Base-by-base conservation (phyloP, 129 eudicot species). In the Flaveria bidentis region DNA sequence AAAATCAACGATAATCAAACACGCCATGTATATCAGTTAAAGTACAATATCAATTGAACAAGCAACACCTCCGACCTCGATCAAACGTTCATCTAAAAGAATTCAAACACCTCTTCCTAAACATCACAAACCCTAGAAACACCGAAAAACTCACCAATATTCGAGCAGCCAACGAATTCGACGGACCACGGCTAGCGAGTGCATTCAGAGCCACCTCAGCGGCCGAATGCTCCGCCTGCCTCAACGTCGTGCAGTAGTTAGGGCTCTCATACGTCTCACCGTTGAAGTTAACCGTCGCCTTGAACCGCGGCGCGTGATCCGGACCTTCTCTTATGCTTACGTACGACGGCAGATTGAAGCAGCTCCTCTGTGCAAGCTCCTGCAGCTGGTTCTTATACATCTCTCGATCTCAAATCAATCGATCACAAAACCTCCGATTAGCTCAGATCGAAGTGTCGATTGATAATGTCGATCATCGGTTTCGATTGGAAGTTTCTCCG, bases 291-390 rank as follows among this genome's bases (percentile, higher is more conserved):
- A 90, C 96, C 3, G 85, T 75, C 12, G 96, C 96, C 80, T 90
- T 90, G 74, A 90, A 90, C 74, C 92, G 65, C 53, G 96, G 96
- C 82, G 96, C 96, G 82, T 90, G 96, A 85, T 90, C 92, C 22
- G 96, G 96, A 81, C 96, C 96, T 83, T 87, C 96, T 75, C 90
- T 45, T 6, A 90, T 79, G 74, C 90, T 85, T 20, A 84, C 78
- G 58, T 87, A 90, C 22, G 96, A 87, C 15, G 96, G 96, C 56
- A 87, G 73, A 44, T 87, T 90, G 47, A 90, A 85, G 81, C 96
- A 90, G 85, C 96, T 90, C 77, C 92, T 81, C 68, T 90, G 96
- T 56, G 96, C 96, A 69, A 90, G 78, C 86, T 87, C 92, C 74
- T 87, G 92, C 18, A 90, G 84, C 84, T 87, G 92, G 81, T 87